Base-by-base conservation (phyloP, 1,284 basidiomycete genomes). In the Ustilago tritici region DNA sequence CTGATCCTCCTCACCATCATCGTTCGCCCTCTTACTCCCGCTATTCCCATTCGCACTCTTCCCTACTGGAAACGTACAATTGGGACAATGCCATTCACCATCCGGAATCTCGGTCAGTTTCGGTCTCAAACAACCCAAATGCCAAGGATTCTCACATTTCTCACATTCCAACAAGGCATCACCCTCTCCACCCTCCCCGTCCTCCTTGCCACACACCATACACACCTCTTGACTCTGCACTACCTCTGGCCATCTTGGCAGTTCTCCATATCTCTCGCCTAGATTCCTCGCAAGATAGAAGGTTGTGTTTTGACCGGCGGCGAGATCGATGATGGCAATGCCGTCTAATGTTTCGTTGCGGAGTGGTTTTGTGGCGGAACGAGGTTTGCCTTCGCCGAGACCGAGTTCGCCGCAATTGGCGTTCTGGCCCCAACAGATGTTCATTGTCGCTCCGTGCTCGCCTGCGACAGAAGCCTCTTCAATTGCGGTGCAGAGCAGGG, bases 131-230 rank as follows among this genome's bases (percentile, higher is more conserved):
- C 95, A 98, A 4, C 88, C 89, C 14, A 93, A 88, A 85, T 98
- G 95, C 85, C 93, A 97, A 0, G 95, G 93, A 54, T 90, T 89
- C 83, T 98, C 95, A 85, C 95, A 98, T 92, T 79, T 81, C 88
- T 70, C 72, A 92, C 85, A 86, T 61, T 84, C 85, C 38, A 86
- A 71, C 62, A 84, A 61, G 31, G 75, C 77, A 41, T 83, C 72
- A 10, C 76, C 67, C 34, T 76, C 70, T 5, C 70, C 70, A 19
- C 70, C 70, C 34, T 68, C 65, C 10, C 70, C 70, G 4, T 96
- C 95, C 77, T 95, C 53, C 94, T 87, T 34, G 49, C 88, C 87
- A 84, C 95, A 98, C 7, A 90, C 89, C 10, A 93, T 87, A 85
- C 95, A 98, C 9, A 89, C 82, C 19, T 91, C 89, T 0, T 92